These are phyloP conservation scores for Colletotrichum scovillei DNA, from an alignment of 2,329 filamentous ascomycete species.

Conservation along the genomic window DNA sequence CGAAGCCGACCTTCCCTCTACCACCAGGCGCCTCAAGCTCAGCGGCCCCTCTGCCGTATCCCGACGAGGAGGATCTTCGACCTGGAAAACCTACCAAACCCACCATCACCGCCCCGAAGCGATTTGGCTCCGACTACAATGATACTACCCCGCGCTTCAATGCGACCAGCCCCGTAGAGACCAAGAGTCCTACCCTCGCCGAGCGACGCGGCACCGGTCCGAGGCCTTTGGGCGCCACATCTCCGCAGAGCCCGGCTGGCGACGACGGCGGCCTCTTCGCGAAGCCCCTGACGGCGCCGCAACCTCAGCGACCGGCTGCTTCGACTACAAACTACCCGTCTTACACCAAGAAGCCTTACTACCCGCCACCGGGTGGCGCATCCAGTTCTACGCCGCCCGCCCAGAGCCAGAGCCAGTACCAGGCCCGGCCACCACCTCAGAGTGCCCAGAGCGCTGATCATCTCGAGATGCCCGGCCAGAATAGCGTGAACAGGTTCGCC, in stretches of 20 bases:
- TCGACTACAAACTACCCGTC: slow-evolving; percentile 56
- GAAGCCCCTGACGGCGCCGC: slow-evolving; percentile 65
- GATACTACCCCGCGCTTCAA: slow-evolving; percentile 64
- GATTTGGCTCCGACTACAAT: slow-evolving; percentile 58
- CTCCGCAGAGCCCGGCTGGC: slow-evolving; percentile 80
- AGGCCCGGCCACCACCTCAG: slow-evolving; percentile 40
- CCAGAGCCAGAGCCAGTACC: slow-evolving; percentile 43
- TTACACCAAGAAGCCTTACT: slow-evolving; percentile 69
- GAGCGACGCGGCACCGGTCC: slow-evolving; percentile 86
- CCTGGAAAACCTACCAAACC: slow-evolving; percentile 53
- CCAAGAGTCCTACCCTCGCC: slow-evolving; percentile 74
- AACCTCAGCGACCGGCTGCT: slow-evolving; percentile 51
- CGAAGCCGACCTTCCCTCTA: slow-evolving; percentile 70
- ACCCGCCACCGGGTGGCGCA: slow-evolving; percentile 63
- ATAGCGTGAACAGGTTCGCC: slow-evolving; percentile 69
- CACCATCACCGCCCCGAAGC: slow-evolving; percentile 53
- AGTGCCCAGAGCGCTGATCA: slow-evolving; percentile 43
- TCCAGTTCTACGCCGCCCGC: slow-evolving; percentile 34
- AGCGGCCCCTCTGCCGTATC: slow-evolving; percentile 76
- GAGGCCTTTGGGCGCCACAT: slow-evolving; percentile 76
- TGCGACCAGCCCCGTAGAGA: slow-evolving; percentile 62
- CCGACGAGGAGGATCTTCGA: slow-evolving; percentile 72
- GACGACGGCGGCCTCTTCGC: slow-evolving; percentile 87
- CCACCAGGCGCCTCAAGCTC: slow-evolving; percentile 78
- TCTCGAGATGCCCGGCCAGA: slow-evolving; percentile 55